Percentiles rank a stretch among this genome's conserved stretches.
Evolutionary conservation across 116 monocot species (phyloP).

Genomic region (Zostera marina): DNA sequence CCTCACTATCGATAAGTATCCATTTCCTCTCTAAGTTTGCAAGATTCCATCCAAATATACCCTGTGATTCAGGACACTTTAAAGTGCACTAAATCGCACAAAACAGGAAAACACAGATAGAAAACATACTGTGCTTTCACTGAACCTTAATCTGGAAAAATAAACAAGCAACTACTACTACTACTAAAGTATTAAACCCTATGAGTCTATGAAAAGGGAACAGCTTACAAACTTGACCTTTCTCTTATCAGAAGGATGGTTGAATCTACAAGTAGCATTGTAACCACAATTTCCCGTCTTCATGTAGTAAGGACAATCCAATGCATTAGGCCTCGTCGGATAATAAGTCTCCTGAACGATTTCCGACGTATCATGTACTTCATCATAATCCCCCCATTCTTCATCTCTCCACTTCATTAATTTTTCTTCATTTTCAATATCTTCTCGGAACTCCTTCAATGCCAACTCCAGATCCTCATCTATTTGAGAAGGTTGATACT

Average conservation of each 20-base stretch:
- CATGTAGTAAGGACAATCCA: constrained; percentile 10
- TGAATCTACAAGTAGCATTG: constrained; percentile 12
- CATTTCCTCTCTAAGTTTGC: too few relatives aligned
- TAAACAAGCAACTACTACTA: background rate
- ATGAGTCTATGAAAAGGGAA: background rate
- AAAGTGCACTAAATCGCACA: too few relatives aligned
- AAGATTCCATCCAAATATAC: too few relatives aligned
- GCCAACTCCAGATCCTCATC: background rate
- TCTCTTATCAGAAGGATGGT: constrained; percentile 10
- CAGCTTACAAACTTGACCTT: background rate
- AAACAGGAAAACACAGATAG: too few relatives aligned
- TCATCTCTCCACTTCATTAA: background rate
- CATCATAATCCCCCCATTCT: background rate
- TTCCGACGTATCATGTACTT: background rate
- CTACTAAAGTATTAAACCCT: background rate
- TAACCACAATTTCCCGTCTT: constrained; percentile 12
- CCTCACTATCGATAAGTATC: too few relatives aligned
- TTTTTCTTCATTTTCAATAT: background rate
- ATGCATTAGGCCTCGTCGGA: constrained; percentile 8
- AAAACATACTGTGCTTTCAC: too few relatives aligned
- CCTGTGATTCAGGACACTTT: too few relatives aligned
- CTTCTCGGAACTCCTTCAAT: background rate
- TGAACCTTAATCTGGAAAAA: background rate
- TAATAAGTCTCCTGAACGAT: background rate
- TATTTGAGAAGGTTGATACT: background rate